Evolutionary conservation across 495 filamentous ascomycete species (phyloP).

Genomic region (Penicillium cinerascens): DNA sequence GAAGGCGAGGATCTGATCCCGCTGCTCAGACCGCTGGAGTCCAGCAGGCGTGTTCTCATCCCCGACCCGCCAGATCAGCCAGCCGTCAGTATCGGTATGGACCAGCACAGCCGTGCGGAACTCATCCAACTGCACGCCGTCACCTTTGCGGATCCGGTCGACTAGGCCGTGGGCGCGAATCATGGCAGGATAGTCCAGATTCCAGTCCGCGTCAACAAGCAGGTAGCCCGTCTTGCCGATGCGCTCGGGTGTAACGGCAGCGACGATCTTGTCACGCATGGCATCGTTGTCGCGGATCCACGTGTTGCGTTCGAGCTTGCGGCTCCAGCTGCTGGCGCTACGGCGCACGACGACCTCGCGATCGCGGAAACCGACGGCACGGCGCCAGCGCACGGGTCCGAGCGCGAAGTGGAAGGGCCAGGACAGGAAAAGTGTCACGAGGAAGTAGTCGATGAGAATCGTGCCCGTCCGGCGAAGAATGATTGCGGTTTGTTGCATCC

Average conservation of each 20-base stretch:
- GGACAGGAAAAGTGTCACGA: conserved; percentile 62
- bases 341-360: conserved; percentile 72
- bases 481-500: conserved; percentile 45
- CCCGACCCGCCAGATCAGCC: conserved; percentile 56
- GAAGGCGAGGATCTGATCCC: conserved; percentile 65
- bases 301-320: conserved; percentile 36
- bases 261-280: conserved; percentile 49
- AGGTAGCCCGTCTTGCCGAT: conserved; percentile 74
- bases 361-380: conserved; percentile 62
- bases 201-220: conserved; percentile 74
- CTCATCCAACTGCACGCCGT: conserved; percentile 44
- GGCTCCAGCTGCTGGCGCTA: conserved; percentile 46
- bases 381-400: conserved; percentile 65
- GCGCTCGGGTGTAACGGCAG: conserved; percentile 60
- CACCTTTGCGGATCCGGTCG: conserved; percentile 42
- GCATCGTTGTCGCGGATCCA: conserved; percentile 48
- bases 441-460: conserved; percentile 67
- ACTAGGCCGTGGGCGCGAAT: conserved; percentile 61
- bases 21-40: conserved; percentile 36
- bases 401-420: conserved; percentile 75
- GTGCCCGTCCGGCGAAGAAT: conserved; percentile 52
- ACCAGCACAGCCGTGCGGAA: conserved; percentile 66
- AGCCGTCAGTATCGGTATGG: conserved; percentile 59
- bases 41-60: conserved; percentile 54
- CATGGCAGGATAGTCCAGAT: conserved; percentile 77